phyloP scores from a whole-genome alignment of 2,329 filamentous ascomycete genomes.

The Rachicladosporium sp. region DNA sequence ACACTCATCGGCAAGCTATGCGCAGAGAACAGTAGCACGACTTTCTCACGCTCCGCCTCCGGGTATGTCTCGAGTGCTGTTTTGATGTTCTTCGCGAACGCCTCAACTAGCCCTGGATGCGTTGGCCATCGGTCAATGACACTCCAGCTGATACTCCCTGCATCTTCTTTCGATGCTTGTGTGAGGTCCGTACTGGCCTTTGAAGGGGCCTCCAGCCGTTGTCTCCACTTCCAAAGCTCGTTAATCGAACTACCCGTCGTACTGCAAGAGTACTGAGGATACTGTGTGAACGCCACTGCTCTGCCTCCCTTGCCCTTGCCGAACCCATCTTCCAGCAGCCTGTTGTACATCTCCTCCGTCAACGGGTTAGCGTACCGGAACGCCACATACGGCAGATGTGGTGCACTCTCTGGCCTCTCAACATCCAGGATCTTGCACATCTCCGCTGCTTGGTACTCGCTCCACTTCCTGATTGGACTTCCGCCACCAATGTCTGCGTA shows the following conservation, averaged over 20 bases:
- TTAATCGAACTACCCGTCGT: constrained; percentile 94
- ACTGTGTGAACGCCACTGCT: constrained; percentile 94
- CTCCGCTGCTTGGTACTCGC: constrained; percentile 80
- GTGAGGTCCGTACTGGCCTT: constrained; percentile 31
- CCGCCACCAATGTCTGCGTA: constrained; percentile 92
- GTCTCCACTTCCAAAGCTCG: constrained; percentile 95
- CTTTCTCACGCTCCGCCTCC: constrained; percentile 62
- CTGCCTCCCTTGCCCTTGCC: constrained; percentile 80
- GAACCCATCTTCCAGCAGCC: constrained; percentile 77
- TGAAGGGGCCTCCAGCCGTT: constrained; percentile 52
- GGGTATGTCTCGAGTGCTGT: constrained; percentile 74
- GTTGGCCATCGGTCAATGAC: constrained; percentile 96
- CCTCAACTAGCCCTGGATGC: constrained; percentile 81
- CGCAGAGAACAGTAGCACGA: constrained; percentile 77
- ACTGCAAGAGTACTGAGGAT: constrained; percentile 95
- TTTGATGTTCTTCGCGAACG: constrained; percentile 87
- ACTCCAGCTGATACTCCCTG: constrained; percentile 80
- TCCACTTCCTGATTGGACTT: constrained; percentile 98
- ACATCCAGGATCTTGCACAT: constrained; percentile 97
- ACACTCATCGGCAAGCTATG: constrained; percentile 96
- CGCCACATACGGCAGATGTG: constrained; percentile 93
- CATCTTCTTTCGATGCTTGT: constrained; percentile 29
- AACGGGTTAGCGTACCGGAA: constrained; percentile 91
- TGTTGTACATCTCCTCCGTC: constrained; percentile 85
- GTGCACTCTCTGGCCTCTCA: constrained; percentile 81